A percentile compares a stretch with the other conserved stretches of the same genome.
phyloP scores from a whole-genome alignment of 495 filamentous ascomycete species.

The Tuber calosporum region DNA sequence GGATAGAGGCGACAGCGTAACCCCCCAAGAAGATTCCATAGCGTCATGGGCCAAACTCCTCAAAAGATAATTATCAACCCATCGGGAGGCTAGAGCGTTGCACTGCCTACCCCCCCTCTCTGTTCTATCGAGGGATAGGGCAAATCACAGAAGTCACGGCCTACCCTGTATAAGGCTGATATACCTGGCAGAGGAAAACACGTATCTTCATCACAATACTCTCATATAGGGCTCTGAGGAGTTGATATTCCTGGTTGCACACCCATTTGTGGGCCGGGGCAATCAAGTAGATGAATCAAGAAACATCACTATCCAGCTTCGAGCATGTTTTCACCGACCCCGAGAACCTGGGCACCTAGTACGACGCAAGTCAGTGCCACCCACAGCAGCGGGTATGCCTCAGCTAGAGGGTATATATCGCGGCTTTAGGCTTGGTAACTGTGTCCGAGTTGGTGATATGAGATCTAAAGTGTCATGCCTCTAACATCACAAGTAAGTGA shows the following conservation, averaged over 20 bases:
- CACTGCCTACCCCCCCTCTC: background rate
- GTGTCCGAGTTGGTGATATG: background rate
- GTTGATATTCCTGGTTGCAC: background rate
- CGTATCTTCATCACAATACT: background rate
- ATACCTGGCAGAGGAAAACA: background rate
- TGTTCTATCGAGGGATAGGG: background rate
- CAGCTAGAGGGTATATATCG: background rate
- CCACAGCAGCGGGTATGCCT: background rate
- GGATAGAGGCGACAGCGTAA: background rate
- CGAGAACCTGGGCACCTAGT: background rate
- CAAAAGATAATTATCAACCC: background rate
- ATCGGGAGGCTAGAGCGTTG: background rate
- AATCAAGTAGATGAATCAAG: background rate
- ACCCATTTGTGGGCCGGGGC: background rate
- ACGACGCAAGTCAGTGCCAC: background rate
- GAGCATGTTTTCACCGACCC: background rate
- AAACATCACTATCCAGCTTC: background rate
- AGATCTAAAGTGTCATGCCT: background rate
- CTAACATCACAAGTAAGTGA: background rate
- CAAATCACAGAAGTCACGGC: background rate
- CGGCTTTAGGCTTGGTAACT: background rate
- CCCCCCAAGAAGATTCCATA: background rate
- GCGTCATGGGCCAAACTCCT: background rate
- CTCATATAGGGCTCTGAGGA: background rate
- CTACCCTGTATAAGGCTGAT: background rate